Evolutionary conservation across 345 rosid species (phyloP).

Genomic region (Pugionium cornutum): DNA sequence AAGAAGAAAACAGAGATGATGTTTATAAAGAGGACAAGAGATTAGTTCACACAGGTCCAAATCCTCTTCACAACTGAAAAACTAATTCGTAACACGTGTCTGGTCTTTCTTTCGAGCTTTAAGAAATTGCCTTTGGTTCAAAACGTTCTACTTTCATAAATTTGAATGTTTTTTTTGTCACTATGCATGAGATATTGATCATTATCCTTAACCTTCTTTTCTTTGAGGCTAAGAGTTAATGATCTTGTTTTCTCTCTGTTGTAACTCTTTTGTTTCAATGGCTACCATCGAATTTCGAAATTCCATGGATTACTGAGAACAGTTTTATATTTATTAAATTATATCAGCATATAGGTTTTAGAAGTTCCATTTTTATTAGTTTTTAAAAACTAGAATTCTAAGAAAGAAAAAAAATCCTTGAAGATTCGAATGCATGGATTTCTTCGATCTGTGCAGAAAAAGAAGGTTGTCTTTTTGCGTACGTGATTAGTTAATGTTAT

Average conservation of each 20-base stretch:
- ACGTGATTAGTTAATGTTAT: conserved; percentile 19
- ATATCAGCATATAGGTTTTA: conserved; percentile 25
- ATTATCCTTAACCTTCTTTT: conserved; percentile 52
- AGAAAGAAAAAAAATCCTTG: conserved; percentile 12
- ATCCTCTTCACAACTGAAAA: conserved; percentile 82
- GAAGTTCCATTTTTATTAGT: neutral
- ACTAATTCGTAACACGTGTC: conserved; percentile 18
- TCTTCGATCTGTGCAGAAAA: conserved; percentile 41
- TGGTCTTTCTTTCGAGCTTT: conserved; percentile 22
- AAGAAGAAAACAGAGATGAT: conserved; percentile 45
- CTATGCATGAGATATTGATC: conserved; percentile 35
- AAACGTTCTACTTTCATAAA: conserved; percentile 19
- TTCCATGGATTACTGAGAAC: conserved; percentile 17
- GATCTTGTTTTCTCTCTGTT: conserved; percentile 53
- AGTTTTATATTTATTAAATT: conserved; percentile 26
- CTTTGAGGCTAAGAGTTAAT: conserved; percentile 55
- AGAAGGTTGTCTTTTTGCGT: conserved; percentile 40
- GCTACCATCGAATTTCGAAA: conserved; percentile 19
- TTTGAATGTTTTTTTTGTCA: conserved; percentile 19
- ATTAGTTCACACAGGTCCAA: conserved; percentile 85
- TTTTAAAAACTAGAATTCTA: neutral
- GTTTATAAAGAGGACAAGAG: conserved; percentile 77
- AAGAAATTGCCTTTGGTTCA: neutral
- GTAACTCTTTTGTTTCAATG: conserved; percentile 38
- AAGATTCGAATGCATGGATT: conserved; percentile 41